Percentiles rank a stretch among this genome's conserved stretches.
These are phyloP conservation scores for Diospyros kaki DNA, from an alignment of 148 eudicot species.

Conservation along the genomic window DNA sequence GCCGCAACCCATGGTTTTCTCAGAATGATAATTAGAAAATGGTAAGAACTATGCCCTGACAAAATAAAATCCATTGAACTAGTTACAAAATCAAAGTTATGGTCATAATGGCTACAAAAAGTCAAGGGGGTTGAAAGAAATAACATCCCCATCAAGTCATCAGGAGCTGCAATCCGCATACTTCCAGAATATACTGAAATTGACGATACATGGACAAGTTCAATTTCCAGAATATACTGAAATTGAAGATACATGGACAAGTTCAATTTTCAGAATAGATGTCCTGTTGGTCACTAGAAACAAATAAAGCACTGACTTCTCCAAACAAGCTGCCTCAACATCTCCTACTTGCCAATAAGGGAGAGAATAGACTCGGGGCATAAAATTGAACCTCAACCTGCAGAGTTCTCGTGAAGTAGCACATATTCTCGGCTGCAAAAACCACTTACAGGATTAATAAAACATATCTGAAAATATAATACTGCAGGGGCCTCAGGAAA, in stretches of 20 bases:
- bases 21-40: too few relatives aligned
- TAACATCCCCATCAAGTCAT: background rate
- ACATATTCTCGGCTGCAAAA: constrained; percentile 92
- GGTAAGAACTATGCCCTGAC: too few relatives aligned
- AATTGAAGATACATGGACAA: background rate
- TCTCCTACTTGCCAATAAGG: background rate
- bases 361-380: background rate
- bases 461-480: background rate
- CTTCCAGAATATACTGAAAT: background rate
- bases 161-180: background rate
- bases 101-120: background rate
- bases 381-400: constrained; percentile 14
- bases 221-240: background rate
- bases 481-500: background rate
- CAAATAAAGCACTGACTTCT: background rate
- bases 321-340: background rate
- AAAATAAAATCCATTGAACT: too few relatives aligned
- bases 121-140: background rate
- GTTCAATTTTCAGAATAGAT: background rate
- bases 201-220: background rate
- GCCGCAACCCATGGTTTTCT: too few relatives aligned
- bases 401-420: constrained; percentile 78
- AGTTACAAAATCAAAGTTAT: background rate
- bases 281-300: background rate
- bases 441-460: background rate